Base-by-base conservation (phyloP, 73 alveolate species). In the Paramecium pentaurelia region DNA sequence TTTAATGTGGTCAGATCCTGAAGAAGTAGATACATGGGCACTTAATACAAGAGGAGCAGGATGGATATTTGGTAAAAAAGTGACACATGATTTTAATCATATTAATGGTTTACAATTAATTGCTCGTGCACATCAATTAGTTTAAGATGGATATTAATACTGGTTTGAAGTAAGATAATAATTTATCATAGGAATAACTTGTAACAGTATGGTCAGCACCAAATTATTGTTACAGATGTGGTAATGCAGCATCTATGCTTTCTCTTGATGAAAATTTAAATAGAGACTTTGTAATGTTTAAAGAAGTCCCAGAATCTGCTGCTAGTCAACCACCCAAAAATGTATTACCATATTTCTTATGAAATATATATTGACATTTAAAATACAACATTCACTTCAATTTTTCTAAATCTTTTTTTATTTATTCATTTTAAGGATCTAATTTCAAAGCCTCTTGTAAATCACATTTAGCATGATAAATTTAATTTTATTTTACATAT, bases 151-250 rank as follows among this genome's bases (percentile, higher is more conserved):
- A 36, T 97, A 94, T 92, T 92, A 95, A 77, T 86, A 92, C 37
- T 95, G 98, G 98, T 96, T 96, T 94, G 88, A 75, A 4, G 88
- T 75, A 84, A 51, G 9, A 51, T 3, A 7, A 73, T 83, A 89
- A 83, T 70, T 54, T 93, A 95, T 95, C 68, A 92, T 94, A 96
- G 86, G 92, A 97, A 92, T 92, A 93, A 45, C 95, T 97, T 6
- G 98, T 97, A 14, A 97, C 99, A 11, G 99, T 97, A 77, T 97
- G 99, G 99, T 95, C 98, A 30, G 99, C 98, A 10, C 99, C 99
- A 14, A 98, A 98, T 94, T 98, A 98, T 93, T 97, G 98, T 80
- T 97, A 97, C 91, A 95, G 99, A 93, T 96, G 98, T 92, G 99
- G 99, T 20, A 96, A 97, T 93, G 96, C 94, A 27, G 99, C 99